Conservation (phyloP, 306 rosid species). For the Alnus glutinosa region DNA sequence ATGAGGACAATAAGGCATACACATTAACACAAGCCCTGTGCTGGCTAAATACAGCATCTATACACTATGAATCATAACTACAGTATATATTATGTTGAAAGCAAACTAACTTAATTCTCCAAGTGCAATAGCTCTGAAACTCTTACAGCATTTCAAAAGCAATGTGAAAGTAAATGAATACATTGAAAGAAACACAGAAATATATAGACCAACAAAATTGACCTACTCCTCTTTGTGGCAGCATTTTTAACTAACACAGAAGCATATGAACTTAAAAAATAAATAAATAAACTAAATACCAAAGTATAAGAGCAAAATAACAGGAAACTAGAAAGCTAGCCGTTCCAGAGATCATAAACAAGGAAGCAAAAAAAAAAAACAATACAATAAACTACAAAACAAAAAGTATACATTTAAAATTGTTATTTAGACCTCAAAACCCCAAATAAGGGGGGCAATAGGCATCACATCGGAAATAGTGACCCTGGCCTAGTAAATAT, state of each 20-base stretch:
- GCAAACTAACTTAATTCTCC: neutral
- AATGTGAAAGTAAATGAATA: neutral
- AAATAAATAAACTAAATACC: neutral
- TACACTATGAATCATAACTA: constrained; percentile 9
- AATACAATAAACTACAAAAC: neutral
- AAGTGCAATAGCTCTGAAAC: neutral
- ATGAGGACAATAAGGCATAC: constrained; percentile 7
- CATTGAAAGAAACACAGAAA: neutral
- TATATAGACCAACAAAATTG: neutral
- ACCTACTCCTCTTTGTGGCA: neutral
- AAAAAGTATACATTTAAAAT: neutral
- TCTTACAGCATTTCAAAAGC: neutral
- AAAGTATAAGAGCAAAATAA: neutral
- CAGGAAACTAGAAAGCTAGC: neutral
- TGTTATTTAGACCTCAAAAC: neutral
- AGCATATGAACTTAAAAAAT: neutral
- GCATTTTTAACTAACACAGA: neutral
- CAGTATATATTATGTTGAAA: neutral
- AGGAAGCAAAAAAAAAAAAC: neutral
- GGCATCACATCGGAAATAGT: neutral
- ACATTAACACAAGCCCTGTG: neutral
- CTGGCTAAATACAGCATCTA: constrained; percentile 1
- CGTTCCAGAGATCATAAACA: neutral
- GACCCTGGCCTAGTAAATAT: neutral
- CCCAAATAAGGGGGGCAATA: neutral